Percentiles rank a stretch among this genome's conserved stretches.
phyloP scores from a whole-genome alignment of 768 basidiomycete genomes.

The Suillus subluteus region DNA sequence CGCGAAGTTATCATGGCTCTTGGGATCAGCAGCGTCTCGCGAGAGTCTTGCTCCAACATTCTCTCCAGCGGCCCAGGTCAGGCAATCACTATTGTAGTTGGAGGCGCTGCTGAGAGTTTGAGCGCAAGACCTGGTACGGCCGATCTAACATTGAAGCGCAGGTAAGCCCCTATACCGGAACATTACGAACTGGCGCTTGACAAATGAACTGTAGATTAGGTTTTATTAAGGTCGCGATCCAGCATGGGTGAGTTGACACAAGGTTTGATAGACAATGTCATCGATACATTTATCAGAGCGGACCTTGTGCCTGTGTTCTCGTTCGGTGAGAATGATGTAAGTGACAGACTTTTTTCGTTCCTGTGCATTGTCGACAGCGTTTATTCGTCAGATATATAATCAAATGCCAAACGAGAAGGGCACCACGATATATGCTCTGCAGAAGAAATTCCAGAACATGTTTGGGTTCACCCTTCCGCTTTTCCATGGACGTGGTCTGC shows the following conservation, averaged over 20 bases:
- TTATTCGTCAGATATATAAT: constrained; percentile 75
- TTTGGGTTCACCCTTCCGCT: constrained; percentile 97
- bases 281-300: constrained; percentile 54
- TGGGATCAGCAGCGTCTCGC: constrained; percentile 93
- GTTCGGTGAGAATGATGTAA: constrained; percentile 97
- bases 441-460: constrained; percentile 87
- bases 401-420: constrained; percentile 97
- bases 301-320: constrained; percentile 97
- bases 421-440: constrained; percentile 81
- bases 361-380: neutral
- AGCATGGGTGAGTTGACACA: constrained; percentile 65
- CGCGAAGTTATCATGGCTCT: constrained; percentile 87
- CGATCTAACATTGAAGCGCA: constrained; percentile 76
- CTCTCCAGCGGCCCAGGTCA: constrained; percentile 60
- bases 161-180: constrained; percentile 43
- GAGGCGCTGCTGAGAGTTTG: constrained; percentile 94
- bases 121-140: constrained; percentile 97
- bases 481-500: constrained; percentile 94
- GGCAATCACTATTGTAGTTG: constrained; percentile 93
- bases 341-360: constrained; percentile 28
- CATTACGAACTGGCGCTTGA: neutral
- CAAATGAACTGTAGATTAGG: constrained; percentile 58
- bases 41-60: constrained; percentile 88
- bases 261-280: constrained; percentile 3
- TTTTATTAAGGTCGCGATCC: constrained; percentile 94